Conservation (phyloP, 2,329 filamentous ascomycete species). For the Plectosphaerella plurivora region DNA sequence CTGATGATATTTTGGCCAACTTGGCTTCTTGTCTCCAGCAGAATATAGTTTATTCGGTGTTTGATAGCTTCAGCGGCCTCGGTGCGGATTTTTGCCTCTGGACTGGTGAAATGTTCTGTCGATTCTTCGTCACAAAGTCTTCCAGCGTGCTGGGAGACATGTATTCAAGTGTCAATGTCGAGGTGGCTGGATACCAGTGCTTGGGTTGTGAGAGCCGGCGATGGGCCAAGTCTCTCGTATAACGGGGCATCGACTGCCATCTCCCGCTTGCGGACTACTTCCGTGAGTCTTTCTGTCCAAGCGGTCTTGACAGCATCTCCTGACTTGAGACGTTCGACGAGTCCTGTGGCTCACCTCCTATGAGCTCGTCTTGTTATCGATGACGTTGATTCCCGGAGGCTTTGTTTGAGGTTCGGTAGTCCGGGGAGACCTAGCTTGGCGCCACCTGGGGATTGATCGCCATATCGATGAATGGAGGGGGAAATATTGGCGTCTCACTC, state of each 20-base stretch:
- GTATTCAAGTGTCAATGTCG: background rate
- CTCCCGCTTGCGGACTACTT: background rate
- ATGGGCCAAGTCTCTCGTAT: constrained; percentile 4
- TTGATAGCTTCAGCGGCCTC: no score
- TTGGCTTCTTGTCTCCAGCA: no score
- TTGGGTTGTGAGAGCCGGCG: background rate
- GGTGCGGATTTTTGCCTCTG: background rate
- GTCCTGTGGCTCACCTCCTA: constrained; percentile 1
- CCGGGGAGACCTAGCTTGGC: no score
- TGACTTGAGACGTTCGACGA: constrained; percentile 1
- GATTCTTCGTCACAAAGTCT: background rate
- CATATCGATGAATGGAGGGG: no score
- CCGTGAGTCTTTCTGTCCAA: background rate
- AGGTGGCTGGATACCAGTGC: background rate
- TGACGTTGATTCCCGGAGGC: no score
- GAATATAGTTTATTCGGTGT: no score
- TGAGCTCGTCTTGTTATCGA: background rate
- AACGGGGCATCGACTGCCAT: constrained; percentile 1
- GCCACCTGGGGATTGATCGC: no score
- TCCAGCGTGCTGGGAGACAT: constrained; percentile 4
- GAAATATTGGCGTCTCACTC: no score
- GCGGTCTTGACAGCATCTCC: constrained; percentile 3
- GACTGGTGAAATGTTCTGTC: background rate
- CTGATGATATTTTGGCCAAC: no score
- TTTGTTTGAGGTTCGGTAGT: no score